phyloP scores from a whole-genome alignment of 352 stramenopile genomes.

The Phytophthora constricta region DNA sequence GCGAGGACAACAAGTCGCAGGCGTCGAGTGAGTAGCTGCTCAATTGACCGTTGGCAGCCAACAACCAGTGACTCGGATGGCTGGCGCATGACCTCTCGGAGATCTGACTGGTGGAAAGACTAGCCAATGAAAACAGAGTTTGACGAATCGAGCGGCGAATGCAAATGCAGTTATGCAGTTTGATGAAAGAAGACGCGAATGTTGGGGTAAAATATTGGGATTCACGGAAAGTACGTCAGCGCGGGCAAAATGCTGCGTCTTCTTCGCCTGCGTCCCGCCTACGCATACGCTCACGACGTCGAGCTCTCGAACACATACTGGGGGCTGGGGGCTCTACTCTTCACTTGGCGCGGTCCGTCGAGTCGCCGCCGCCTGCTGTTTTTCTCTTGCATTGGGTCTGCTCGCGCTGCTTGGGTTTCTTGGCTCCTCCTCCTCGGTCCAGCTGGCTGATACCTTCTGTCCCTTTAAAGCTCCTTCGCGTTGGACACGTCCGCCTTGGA shows the following conservation, averaged over 20 bases:
- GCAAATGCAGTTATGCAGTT: too few relatives aligned
- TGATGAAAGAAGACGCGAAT: too few relatives aligned
- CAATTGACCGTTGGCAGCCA: conserved; percentile 9
- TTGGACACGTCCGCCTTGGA: conserved; percentile 48
- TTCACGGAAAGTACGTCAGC: neutral
- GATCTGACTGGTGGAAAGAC: too few relatives aligned
- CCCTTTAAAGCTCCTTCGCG: conserved; percentile 46
- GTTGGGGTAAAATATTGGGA: neutral
- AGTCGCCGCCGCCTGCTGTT: neutral
- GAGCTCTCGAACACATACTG: conserved; percentile 21
- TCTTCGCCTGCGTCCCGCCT: neutral
- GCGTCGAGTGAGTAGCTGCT: conserved; percentile 9
- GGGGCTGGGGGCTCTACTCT: neutral
- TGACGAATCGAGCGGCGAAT: conserved; percentile 10
- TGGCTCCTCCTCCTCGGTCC: too few relatives aligned
- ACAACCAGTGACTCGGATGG: conserved; percentile 9
- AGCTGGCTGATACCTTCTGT: too few relatives aligned
- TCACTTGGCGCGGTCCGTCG: conserved; percentile 2
- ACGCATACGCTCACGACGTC: conserved; percentile 6
- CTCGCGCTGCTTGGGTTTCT: too few relatives aligned
- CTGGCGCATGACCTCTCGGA: conserved; percentile 13
- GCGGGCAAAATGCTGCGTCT: neutral
- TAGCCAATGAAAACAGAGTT: neutral
- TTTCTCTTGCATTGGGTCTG: too few relatives aligned
- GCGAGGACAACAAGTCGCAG: conserved; percentile 1